A percentile compares a stretch with the other conserved stretches of the same genome.
phyloP scores from a whole-genome alignment of 225 moss, liverwort and hornwort species.

The Rhytidiadelphus loreus region DNA sequence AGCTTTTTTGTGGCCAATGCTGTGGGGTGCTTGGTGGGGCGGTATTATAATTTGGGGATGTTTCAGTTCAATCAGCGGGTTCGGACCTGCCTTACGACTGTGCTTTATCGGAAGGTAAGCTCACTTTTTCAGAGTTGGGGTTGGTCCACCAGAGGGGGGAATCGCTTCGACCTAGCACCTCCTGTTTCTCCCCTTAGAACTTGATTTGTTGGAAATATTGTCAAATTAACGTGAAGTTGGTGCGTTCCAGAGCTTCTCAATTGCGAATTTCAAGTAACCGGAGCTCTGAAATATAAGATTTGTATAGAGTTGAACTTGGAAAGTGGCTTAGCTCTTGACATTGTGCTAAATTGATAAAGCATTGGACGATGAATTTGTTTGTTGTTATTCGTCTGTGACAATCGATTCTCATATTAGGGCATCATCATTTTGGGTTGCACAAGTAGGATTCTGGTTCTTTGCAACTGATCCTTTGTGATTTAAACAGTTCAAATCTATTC shows the following conservation, averaged over 20 bases:
- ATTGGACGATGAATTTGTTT: not conserved
- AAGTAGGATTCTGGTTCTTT: not conserved
- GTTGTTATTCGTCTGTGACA: no score
- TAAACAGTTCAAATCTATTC: not conserved
- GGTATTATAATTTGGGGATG: conserved; percentile 21
- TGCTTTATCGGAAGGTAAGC: conserved; percentile 23
- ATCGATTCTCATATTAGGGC: not conserved
- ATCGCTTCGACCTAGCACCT: not conserved
- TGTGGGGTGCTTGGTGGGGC: conserved; percentile 7
- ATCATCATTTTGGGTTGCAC: not conserved
- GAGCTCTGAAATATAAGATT: not conserved
- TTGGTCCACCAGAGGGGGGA: not conserved
- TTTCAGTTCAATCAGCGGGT: conserved; percentile 10
- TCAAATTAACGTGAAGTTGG: not conserved
- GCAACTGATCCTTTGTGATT: not conserved
- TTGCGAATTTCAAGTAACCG: not conserved
- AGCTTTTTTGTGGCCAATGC: conserved; percentile 23
- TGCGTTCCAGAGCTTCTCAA: not conserved
- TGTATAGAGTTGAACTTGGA: not conserved
- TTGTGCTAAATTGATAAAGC: not conserved
- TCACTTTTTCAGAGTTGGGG: not conserved
- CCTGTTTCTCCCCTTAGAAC: not conserved
- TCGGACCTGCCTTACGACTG: conserved; percentile 32
- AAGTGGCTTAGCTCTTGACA: not conserved
- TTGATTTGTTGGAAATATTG: not conserved